phyloP scores from a whole-genome alignment of 2,329 filamentous ascomycete species.

The Fusarium sp. region DNA sequence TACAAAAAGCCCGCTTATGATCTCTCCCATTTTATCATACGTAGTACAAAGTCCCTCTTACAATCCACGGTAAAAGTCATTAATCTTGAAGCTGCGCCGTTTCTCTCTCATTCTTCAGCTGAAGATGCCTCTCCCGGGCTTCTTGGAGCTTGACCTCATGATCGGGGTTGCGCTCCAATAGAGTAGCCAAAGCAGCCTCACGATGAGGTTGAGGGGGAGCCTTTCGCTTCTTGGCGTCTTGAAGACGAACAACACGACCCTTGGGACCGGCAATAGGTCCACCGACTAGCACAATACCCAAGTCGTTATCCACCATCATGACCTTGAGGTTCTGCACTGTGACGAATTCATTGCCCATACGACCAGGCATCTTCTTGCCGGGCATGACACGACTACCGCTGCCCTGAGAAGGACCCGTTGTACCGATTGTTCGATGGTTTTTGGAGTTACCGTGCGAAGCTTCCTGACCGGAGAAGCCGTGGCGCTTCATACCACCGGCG shows the following conservation, averaged over 20 bases:
- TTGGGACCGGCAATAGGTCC: slow-evolving; percentile 90
- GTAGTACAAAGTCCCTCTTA: slow-evolving; percentile 45
- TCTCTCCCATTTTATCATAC: slow-evolving; percentile 41
- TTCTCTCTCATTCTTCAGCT: slow-evolving; percentile 63
- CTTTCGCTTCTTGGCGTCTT: slow-evolving; percentile 90
- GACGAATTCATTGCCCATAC: slow-evolving; percentile 90
- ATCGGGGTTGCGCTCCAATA: slow-evolving; percentile 60
- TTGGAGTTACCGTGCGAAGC: slow-evolving; percentile 95
- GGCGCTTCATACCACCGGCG: slow-evolving; percentile 96
- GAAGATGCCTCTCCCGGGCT: slow-evolving; percentile 62
- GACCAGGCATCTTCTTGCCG: slow-evolving; percentile 97
- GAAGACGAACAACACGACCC: slow-evolving; percentile 82
- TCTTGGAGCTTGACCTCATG: slow-evolving; percentile 58
- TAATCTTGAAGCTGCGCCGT: slow-evolving; percentile 32
- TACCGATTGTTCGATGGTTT: slow-evolving; percentile 93
- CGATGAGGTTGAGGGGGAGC: slow-evolving; percentile 62
- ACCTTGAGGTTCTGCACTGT: slow-evolving; percentile 94
- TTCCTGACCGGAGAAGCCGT: slow-evolving; percentile 88
- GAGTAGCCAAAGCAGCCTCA: slow-evolving; percentile 55
- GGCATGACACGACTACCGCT: slow-evolving; percentile 91
- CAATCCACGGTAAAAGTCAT: slow-evolving; percentile 30
- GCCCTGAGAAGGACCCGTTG: slow-evolving; percentile 88
- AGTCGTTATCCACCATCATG: slow-evolving; percentile 85
- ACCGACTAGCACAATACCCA: slow-evolving; percentile 88
- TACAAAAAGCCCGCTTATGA: slow-evolving; percentile 51